Conservation (phyloP, 2,329 filamentous ascomycete species). For the Talaromyces sp. region DNA sequence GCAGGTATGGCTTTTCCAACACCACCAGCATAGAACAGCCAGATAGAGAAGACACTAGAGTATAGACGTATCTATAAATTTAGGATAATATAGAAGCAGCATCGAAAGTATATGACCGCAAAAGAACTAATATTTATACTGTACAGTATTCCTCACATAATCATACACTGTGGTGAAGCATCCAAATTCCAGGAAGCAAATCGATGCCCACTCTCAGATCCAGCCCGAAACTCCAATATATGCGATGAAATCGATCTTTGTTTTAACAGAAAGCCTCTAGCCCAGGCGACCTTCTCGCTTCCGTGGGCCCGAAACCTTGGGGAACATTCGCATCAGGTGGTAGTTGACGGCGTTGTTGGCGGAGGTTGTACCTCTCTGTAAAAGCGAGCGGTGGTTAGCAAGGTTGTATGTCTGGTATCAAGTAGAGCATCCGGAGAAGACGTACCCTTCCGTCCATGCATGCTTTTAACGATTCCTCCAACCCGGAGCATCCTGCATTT, state of each 20-base stretch:
- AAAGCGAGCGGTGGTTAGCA: slow-evolving; percentile 8
- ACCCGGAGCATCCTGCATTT: slow-evolving; percentile 57
- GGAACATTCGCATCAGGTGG: slow-evolving; percentile 76
- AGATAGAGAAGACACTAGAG: background rate
- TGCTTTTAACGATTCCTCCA: slow-evolving; percentile 61
- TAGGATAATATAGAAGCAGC: background rate
- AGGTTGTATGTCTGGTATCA: background rate
- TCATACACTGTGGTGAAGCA: slow-evolving; percentile 15
- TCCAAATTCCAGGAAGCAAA: background rate
- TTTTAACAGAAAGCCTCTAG: slow-evolving; percentile 22
- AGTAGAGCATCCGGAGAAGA: slow-evolving; percentile 25
- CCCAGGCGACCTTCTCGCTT: slow-evolving; percentile 56
- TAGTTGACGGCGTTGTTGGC: slow-evolving; percentile 86
- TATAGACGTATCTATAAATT: background rate
- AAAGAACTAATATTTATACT: slow-evolving; percentile 15
- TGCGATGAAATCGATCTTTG: slow-evolving; percentile 13
- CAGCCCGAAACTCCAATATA: slow-evolving; percentile 17
- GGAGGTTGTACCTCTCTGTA: slow-evolving; percentile 55
- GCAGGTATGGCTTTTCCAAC: slow-evolving; percentile 43
- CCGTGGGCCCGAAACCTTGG: slow-evolving; percentile 68
- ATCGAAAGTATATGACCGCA: slow-evolving; percentile 8
- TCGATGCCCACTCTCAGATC: slow-evolving; percentile 9
- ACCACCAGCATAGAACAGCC: slow-evolving; percentile 13
- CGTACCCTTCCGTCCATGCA: slow-evolving; percentile 80
- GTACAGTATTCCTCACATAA: slow-evolving; percentile 18